phyloP scores from a whole-genome alignment of 345 rosid species.

The Nephelium lappaceum region DNA sequence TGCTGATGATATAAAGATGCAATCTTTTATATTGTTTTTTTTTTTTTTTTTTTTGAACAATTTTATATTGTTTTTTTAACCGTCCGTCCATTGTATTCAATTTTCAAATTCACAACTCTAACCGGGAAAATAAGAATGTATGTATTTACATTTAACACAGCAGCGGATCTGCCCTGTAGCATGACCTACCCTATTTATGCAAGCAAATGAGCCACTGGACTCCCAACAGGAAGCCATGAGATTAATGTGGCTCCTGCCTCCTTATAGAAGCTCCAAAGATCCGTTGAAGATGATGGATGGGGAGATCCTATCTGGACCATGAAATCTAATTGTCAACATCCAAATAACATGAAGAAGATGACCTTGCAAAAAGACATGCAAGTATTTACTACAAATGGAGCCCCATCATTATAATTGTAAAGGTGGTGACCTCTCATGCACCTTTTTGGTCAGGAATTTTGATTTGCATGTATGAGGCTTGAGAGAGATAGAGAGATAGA shows the following conservation, averaged over 20 bases:
- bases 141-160: too few relatives aligned
- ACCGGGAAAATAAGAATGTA: too few relatives aligned
- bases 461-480: neutral
- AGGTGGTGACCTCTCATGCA: neutral
- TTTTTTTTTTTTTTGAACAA: too few relatives aligned
- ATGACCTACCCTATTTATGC: too few relatives aligned
- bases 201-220: neutral
- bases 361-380: neutral
- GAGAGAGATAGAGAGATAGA: neutral
- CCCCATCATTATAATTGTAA: neutral
- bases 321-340: neutral
- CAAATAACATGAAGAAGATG: neutral
- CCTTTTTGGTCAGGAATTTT: neutral
- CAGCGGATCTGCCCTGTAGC: too few relatives aligned
- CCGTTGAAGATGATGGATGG: conserved; percentile 4
- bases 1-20: too few relatives aligned
- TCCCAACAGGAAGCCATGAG: neutral
- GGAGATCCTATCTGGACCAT: neutral
- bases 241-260: neutral
- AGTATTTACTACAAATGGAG: too few relatives aligned
- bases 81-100: too few relatives aligned
- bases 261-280: neutral
- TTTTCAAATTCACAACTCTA: too few relatives aligned
- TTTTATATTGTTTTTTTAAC: too few relatives aligned
- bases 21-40: too few relatives aligned